Evolutionary conservation across 352 stramenopile genomes (phyloP).

Genomic region (Aphanomyces euteiches): DNA sequence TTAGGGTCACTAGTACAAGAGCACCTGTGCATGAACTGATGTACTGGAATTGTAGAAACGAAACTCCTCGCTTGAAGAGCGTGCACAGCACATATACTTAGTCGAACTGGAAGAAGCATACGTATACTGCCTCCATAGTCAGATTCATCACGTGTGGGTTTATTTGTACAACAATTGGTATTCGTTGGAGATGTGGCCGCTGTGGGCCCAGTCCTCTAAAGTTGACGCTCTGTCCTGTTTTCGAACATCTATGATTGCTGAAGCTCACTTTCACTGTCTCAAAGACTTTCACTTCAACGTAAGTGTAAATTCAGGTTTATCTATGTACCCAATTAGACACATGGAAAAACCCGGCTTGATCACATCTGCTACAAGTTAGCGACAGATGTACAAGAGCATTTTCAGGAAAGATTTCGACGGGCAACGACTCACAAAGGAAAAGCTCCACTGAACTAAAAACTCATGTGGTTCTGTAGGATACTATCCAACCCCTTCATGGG

Average conservation of each 20-base stretch:
- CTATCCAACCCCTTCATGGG: background rate
- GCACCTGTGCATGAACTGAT: background rate
- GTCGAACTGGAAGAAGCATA: background rate
- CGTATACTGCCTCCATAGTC: background rate
- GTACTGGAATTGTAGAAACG: background rate
- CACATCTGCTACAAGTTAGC: background rate
- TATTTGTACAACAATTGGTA: background rate
- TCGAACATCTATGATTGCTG: background rate
- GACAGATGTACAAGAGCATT: background rate
- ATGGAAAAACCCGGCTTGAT: background rate
- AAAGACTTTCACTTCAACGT: conserved; percentile 2
- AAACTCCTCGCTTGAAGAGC: background rate
- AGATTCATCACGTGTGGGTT: background rate
- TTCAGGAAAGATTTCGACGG: background rate
- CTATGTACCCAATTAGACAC: background rate
- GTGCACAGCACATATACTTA: background rate
- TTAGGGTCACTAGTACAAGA: background rate
- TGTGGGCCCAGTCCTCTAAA: background rate
- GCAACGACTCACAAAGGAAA: conserved; percentile 1
- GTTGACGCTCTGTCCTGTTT: background rate
- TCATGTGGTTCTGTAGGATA: background rate
- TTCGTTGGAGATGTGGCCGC: background rate
- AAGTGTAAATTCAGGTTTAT: background rate
- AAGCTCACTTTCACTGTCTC: background rate
- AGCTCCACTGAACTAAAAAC: background rate